Conservation (phyloP, 2,329 filamentous ascomycete genomes). For the Shiraia bambusicola region DNA sequence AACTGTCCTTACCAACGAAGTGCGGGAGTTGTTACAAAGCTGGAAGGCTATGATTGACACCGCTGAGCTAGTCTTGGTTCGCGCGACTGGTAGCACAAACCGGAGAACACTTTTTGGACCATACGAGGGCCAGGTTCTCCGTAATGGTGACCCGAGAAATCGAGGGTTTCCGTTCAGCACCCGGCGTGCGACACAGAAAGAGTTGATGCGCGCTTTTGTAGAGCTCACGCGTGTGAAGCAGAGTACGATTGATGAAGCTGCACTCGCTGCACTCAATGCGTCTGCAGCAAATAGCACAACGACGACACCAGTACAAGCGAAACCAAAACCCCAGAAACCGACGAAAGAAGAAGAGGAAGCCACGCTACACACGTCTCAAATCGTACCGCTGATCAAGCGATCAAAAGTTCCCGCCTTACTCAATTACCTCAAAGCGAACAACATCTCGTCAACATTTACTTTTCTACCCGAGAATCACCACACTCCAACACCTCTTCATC, state of each 20-base stretch:
- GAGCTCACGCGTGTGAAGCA: conserved; percentile 91
- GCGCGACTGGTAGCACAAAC: conserved; percentile 85
- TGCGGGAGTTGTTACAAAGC: conserved; percentile 74
- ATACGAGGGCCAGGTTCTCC: conserved; percentile 84
- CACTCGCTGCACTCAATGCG: conserved; percentile 54
- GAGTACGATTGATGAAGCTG: conserved; percentile 70
- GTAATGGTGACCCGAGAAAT: conserved; percentile 74
- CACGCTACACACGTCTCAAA: conserved; percentile 80
- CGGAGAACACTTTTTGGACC: conserved; percentile 84
- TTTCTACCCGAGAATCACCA: conserved; percentile 76
- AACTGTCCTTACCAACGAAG: conserved; percentile 82
- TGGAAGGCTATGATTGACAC: conserved; percentile 87
- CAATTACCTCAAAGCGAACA: conserved; percentile 78
- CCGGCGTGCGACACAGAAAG: conserved; percentile 84
- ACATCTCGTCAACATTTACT: conserved; percentile 67
- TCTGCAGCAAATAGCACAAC: conserved; percentile 46
- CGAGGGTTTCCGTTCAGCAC: conserved; percentile 93
- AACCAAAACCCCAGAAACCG: conserved; percentile 58
- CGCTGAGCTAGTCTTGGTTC: conserved; percentile 81
- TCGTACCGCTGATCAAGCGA: conserved; percentile 83
- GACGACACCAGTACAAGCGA: conserved; percentile 33
- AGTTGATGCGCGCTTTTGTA: conserved; percentile 91
- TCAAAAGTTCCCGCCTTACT: conserved; percentile 87
- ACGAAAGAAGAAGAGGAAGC: conserved; percentile 86
- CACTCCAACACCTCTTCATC: conserved; percentile 78